Base-by-base conservation (phyloP, 2,329 filamentous ascomycete genomes). In the Huntiella abstrusa region DNA sequence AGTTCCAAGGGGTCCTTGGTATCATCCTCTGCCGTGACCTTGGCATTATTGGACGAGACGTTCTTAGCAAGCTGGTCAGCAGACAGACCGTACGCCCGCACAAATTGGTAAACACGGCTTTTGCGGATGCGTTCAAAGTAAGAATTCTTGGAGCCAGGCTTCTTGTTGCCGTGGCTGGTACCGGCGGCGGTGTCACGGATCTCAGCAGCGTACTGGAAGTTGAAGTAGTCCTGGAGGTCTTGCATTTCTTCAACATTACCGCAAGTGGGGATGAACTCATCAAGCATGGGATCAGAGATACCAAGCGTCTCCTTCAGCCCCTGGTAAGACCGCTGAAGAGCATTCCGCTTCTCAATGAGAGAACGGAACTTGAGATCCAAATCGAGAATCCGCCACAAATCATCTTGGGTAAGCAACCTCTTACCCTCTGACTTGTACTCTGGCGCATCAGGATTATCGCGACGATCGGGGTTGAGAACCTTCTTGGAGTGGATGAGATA, bases 291-390 rank as follows among this genome's bases (percentile, higher is more conserved):
- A 56, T 96, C 91, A 17, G 76, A 64, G 15, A 87, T 67, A 3
- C 71, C 70, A 13, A 74, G 64, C 4, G 64, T 62, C 1, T 64
- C 64, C 56, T 77, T 80, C 15, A 94, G 64, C 51, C 78, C 83
- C 12, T 85, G 76, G 52, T 79, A 88, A 0, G 78, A 80, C 62
- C 75, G 82, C 55, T 87, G 78, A 11, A 98, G 72, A 2, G 83
- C 75, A 54, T 88, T 88, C 34, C 88, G 77, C 67, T 94, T 94
- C 56, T 98, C 91, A 40, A 92, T 72, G 46, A 96, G 74, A 1
- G 87, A 91, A 41, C 87, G 80, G 61, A 92, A 98, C 60, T 94
- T 95, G 58, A 96, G 77, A 58, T 98, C 91, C 45, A 92, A 72
- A 55, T 98, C 91, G 37, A 96, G 74, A 43, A 98, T 85, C 46